Evolutionary conservation across 495 filamentous ascomycete genomes (phyloP).

Genomic region (Penicillium canescens): DNA sequence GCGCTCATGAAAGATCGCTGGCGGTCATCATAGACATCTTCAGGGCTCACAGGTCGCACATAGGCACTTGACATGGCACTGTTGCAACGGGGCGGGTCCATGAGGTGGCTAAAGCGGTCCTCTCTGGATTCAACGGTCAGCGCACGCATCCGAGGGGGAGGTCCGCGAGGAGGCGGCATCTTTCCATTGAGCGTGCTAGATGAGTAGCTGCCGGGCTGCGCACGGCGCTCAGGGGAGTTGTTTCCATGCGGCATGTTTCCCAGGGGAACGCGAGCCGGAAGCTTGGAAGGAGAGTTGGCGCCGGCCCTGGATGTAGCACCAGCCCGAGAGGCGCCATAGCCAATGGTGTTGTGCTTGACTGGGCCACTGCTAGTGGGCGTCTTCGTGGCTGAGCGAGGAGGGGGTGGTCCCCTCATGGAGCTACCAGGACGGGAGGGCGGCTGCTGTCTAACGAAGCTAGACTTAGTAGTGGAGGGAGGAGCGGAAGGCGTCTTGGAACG

Average conservation of each 20-base stretch:
- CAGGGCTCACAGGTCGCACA: slow-evolving; percentile 76
- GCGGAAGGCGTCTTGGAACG: slow-evolving; percentile 80
- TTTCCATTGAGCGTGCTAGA: slow-evolving; percentile 57
- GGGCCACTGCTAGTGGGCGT: slow-evolving; percentile 61
- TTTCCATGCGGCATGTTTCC: slow-evolving; percentile 76
- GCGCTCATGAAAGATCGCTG: slow-evolving; percentile 51
- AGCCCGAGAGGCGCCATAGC: slow-evolving; percentile 36
- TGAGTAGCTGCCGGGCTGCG: slow-evolving; percentile 48
- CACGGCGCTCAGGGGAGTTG: slow-evolving; percentile 78
- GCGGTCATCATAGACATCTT: slow-evolving; percentile 83
- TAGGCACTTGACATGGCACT: slow-evolving; percentile 65
- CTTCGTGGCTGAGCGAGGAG: slow-evolving; percentile 60
- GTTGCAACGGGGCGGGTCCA: slow-evolving; percentile 61
- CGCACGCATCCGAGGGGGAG: slow-evolving; percentile 89
- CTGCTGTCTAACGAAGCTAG: slow-evolving; percentile 25
- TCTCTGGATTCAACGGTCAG: slow-evolving; percentile 67
- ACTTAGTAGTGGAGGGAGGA: slow-evolving; percentile 39
- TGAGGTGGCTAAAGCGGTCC: slow-evolving; percentile 56
- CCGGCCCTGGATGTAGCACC: slow-evolving; percentile 44
- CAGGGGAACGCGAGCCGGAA: slow-evolving; percentile 78
- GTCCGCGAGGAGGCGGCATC: slow-evolving; percentile 63
- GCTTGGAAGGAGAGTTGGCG: slow-evolving; percentile 73
- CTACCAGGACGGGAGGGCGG: slow-evolving; percentile 45
- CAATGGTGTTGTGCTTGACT: slow-evolving; percentile 59
- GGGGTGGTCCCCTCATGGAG: slow-evolving; percentile 50